A percentile compares a stretch with the other conserved stretches of the same genome.
Conservation (phyloP, 2,329 filamentous ascomycete genomes). For the Clonostachys solani region DNA sequence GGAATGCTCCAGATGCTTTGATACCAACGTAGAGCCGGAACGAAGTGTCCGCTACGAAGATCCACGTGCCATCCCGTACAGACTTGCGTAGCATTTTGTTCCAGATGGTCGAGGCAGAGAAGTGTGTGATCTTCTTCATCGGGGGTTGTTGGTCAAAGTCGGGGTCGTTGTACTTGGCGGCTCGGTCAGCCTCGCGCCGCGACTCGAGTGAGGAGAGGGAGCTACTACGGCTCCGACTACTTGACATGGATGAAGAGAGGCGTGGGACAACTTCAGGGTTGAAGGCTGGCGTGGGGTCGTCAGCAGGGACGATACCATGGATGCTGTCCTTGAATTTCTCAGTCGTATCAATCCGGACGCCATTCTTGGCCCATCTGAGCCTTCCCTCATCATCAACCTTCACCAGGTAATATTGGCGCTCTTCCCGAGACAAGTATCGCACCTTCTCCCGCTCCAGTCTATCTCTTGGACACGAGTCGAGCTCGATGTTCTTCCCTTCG, state of each 20-base stretch:
- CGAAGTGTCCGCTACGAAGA: conserved; percentile 83
- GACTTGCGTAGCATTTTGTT: conserved; percentile 76
- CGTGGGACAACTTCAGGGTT: conserved; percentile 13
- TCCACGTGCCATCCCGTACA: conserved; percentile 87
- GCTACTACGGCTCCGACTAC: conserved; percentile 15
- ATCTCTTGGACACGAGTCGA: conserved; percentile 69
- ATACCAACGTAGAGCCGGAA: conserved; percentile 87
- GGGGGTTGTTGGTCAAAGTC: conserved; percentile 48
- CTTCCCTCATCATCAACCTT: conserved; percentile 69
- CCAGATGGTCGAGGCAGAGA: conserved; percentile 69
- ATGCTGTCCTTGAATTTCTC: conserved; percentile 75
- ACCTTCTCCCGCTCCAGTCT: conserved; percentile 75
- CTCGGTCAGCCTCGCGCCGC: conserved; percentile 54
- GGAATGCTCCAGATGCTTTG: conserved; percentile 83
- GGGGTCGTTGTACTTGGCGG: conserved; percentile 61
- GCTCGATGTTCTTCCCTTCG: conserved; percentile 65
- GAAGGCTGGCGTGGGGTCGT: conserved; percentile 56
- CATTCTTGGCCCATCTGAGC: conserved; percentile 86
- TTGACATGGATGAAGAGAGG: conserved; percentile 3
- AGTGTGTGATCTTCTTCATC: conserved; percentile 48
- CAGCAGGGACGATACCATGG: conserved; percentile 62
- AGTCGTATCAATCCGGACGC: conserved; percentile 71
- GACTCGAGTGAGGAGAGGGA: conserved; percentile 34
- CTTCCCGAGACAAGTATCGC: conserved; percentile 78
- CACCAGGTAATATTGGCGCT: conserved; percentile 77